Evolutionary conservation across 208 protist genomes (phyloP), one percentile per base, ranked within the genome.

Genomic region (Vickermania ingenoplastis): DNA sequence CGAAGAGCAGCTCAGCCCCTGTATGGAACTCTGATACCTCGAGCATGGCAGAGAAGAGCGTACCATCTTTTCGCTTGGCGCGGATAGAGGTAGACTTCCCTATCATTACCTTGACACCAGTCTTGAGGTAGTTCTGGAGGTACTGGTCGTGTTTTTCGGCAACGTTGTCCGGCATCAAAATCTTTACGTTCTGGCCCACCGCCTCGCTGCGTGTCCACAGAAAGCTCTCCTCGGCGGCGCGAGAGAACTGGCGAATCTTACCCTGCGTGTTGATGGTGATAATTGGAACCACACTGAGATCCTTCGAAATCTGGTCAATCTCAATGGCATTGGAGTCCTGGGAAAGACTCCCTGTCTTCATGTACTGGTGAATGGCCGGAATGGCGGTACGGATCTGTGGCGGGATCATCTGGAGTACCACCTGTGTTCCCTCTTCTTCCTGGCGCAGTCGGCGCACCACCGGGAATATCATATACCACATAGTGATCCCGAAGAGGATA

Each of bases 351-450:
- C 68, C 68, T 30, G 31, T 69, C 3, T 3, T 27, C 31, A 74
- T 41, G 68, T 70, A 74, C 30, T 74, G 54, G 2, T 31, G 41
- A 56, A 74, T 74, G 21, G 68, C 68, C 23, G 68, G 68, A 7
- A 74, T 57, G 26, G 21, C 55, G 3, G 63, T 7, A 29, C 67
- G 67, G 23, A 69, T 49, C 36, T 71, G 13, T 22, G 28, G n/a
- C 2, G 71, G 71, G 26, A 77, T 67, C 66, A 77, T 59, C 14
- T 55, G 59, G 21, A 77, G 66, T 29, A 77, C 53, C 30, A 77
- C 25, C 49, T 71, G 45, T 11, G 71, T 74, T 2, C 61, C 63
- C 21, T 62, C 53, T 62, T 77, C 71, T 36, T 77, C 71, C 17
- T 54, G 3, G 11, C 27, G n/a, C 14, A 77, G 41, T 17, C 26